Percentiles rank a stretch among this genome's conserved stretches.
phyloP scores from a whole-genome alignment of 805 yeast species.

The Kuraishia capsulata region DNA sequence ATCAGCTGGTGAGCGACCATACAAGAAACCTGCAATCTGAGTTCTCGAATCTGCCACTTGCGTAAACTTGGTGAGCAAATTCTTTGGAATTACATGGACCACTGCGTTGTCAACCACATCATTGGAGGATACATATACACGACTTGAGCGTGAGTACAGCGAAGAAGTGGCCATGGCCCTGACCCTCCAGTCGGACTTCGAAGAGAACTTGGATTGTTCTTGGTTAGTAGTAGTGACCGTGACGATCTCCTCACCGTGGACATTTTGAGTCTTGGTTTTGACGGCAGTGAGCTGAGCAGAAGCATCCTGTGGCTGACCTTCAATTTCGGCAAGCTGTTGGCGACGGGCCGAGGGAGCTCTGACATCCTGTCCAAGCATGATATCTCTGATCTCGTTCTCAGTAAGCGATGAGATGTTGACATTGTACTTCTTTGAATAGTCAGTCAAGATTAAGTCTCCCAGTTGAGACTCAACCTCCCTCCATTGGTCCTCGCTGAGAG shows the following conservation, averaged over 20 bases:
- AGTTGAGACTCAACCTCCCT: slow-evolving; percentile 77
- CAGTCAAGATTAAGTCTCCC: slow-evolving; percentile 78
- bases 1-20: slow-evolving; percentile 71
- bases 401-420: slow-evolving; percentile 84
- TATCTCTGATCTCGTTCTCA: slow-evolving; percentile 87
- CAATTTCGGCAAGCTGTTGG: slow-evolving; percentile 76
- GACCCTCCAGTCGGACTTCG: slow-evolving; percentile 86
- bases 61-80: slow-evolving; percentile 66
- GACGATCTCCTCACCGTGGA: slow-evolving; percentile 92
- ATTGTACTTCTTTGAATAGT: slow-evolving; percentile 77
- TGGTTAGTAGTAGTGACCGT: slow-evolving; percentile 88
- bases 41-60: slow-evolving; percentile 73
- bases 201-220: slow-evolving; percentile 76
- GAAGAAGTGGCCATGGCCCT: slow-evolving; percentile 74
- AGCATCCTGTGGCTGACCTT: slow-evolving; percentile 31
- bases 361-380: slow-evolving; percentile 90
- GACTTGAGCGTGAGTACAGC: slow-evolving; percentile 64
- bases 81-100: slow-evolving; percentile 78
- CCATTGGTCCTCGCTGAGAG: slow-evolving; percentile 87
- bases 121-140: slow-evolving; percentile 64
- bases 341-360: slow-evolving; percentile 82
- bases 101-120: slow-evolving; percentile 43
- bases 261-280: slow-evolving; percentile 77
- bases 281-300: slow-evolving; percentile 60
- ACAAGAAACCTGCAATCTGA: slow-evolving; percentile 75